Conservation (phyloP, 148 eudicot species). For the Camellia granthamiana region DNA sequence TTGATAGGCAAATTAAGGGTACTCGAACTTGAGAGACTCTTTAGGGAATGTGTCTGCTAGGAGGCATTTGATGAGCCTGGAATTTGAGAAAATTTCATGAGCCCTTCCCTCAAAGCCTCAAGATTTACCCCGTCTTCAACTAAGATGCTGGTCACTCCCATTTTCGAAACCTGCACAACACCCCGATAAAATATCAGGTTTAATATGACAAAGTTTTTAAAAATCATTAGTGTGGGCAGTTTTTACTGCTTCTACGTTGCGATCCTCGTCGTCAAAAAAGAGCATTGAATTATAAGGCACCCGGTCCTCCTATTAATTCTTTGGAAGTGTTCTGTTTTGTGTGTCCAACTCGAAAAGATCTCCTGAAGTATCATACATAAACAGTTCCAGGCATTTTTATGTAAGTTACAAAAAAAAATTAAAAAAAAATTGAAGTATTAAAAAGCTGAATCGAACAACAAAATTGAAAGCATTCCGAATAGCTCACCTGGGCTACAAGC, state of each 20-base stretch:
- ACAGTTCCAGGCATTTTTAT: neutral
- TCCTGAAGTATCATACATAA: slow-evolving; percentile 48
- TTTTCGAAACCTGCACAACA: slow-evolving; percentile 60
- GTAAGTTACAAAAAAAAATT: no score
- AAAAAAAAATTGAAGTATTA: neutral
- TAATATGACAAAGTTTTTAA: no score
- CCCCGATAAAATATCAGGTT: slow-evolving; percentile 49
- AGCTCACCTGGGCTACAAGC: slow-evolving; percentile 87
- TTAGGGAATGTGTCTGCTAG: neutral
- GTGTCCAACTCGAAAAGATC: slow-evolving; percentile 91
- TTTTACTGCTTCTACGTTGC: slow-evolving; percentile 74
- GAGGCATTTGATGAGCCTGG: slow-evolving; percentile 22
- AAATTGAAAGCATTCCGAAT: neutral
- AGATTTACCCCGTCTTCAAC: slow-evolving; percentile 66
- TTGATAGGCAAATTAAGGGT: no score
- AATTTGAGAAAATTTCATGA: slow-evolving; percentile 49
- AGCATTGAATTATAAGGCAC: slow-evolving; percentile 87
- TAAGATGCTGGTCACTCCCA: slow-evolving; percentile 83
- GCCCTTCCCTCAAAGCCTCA: slow-evolving; percentile 65
- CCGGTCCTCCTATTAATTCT: slow-evolving; percentile 65
- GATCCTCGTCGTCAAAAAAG: slow-evolving; percentile 90
- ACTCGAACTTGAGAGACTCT: no score
- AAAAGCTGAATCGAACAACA: neutral
- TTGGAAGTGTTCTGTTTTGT: slow-evolving; percentile 96
- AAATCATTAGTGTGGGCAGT: no score